Conservation (phyloP, 176 grass and related monocot species). For the Bothriochloa decipiens region DNA sequence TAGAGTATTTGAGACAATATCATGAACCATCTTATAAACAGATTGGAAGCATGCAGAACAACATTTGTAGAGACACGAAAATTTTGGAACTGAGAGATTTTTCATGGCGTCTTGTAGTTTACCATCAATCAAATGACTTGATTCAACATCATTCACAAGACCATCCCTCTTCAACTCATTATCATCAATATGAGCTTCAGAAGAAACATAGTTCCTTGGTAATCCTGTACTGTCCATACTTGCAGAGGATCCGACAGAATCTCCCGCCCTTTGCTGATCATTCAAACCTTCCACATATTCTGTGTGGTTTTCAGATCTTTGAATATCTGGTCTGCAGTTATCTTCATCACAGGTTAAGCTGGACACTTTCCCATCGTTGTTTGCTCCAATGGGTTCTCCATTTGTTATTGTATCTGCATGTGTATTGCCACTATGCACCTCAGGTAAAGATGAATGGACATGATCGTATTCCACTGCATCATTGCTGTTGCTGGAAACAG, state of each 20-base stretch:
- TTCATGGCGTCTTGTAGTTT: conserved; percentile 24
- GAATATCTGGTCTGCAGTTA: conserved; percentile 39
- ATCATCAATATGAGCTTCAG: conserved; percentile 28
- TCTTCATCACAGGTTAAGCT: conserved; percentile 18
- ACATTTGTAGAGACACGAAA: conserved; percentile 74
- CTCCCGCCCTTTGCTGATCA: conserved; percentile 41
- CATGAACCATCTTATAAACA: conserved; percentile 60
- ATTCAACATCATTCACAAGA: conserved; percentile 40
- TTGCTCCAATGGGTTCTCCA: conserved; percentile 34
- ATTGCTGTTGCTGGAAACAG: conserved; percentile 45
- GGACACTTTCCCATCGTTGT: conserved; percentile 15
- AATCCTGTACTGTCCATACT: conserved; percentile 31
- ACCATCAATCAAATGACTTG: conserved; percentile 37
- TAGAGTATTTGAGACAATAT: conserved; percentile 64
- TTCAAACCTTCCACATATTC: conserved; percentile 35
- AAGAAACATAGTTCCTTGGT: conserved; percentile 32
- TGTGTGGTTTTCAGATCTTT: conserved; percentile 35
- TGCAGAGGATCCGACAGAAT: conserved; percentile 24
- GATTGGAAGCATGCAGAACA: conserved; percentile 61
- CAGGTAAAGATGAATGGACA: conserved; percentile 40
- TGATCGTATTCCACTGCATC: conserved; percentile 32
- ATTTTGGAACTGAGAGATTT: conserved; percentile 39
- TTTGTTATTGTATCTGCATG: conserved; percentile 18
- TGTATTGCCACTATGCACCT: conserved; percentile 27
- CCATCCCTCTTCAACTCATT: conserved; percentile 34